Percentiles rank a stretch among this genome's conserved stretches.
Evolutionary conservation across 1,284 basidiomycete genomes (phyloP).

Genomic region (Veloboletus limbatus): DNA sequence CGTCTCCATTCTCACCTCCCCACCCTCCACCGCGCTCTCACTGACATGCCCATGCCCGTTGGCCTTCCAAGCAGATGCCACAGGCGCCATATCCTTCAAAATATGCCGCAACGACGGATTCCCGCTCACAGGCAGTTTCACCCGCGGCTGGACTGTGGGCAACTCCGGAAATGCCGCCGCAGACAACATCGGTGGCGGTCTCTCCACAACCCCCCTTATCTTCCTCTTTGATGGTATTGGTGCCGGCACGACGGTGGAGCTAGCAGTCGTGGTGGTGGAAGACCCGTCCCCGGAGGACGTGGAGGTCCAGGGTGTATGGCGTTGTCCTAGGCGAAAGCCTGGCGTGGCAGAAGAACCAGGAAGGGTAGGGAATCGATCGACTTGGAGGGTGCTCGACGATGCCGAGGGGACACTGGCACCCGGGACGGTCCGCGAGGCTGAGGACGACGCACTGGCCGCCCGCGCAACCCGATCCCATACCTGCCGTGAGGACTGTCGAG

Average conservation of each 20-base stretch:
- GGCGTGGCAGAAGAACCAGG: conserved; percentile 22
- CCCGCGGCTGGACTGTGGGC: conserved; percentile 44
- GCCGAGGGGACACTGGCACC: conserved; percentile 13
- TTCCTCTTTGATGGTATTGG: conserved; percentile 17
- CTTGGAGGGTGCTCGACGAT: conserved; percentile 16
- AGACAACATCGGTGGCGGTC: conserved; percentile 46
- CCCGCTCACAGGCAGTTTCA: conserved; percentile 56
- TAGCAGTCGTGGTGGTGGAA: conserved; percentile 7
- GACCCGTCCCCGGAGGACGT: conserved; percentile 24
- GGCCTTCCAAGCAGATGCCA: conserved; percentile 49
- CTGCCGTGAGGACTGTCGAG: conserved; percentile 57
- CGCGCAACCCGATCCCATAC: conserved; percentile 88
- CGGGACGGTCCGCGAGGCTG: conserved; percentile 33
- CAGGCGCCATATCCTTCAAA: conserved; percentile 50
- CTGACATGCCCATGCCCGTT: neutral
- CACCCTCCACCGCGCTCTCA: neutral
- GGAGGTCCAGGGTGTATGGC: conserved; percentile 57
- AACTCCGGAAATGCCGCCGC: conserved; percentile 70
- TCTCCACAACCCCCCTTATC: neutral
- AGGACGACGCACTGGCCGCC: conserved; percentile 67
- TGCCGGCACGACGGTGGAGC: neutral
- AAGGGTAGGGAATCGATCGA: conserved; percentile 49
- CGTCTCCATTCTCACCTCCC: neutral
- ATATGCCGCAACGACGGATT: conserved; percentile 72
- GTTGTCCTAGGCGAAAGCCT: conserved; percentile 36